phyloP scores from a whole-genome alignment of 257 asterid genomes.

The Lycium barbarum region DNA sequence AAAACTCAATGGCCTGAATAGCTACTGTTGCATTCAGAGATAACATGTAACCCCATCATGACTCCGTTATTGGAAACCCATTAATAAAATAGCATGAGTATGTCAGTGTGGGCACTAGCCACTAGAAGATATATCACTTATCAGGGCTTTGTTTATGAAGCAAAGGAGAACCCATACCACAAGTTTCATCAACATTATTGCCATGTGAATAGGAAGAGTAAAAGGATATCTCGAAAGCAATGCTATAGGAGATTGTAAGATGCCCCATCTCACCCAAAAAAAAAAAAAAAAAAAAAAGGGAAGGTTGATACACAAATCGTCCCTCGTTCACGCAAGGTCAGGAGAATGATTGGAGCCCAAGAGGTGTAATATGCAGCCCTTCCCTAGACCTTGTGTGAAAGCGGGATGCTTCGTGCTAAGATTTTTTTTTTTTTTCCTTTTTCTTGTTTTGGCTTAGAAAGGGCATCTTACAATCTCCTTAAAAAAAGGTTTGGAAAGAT shows the following conservation, averaged over 20 bases:
- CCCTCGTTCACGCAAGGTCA: accelerated
- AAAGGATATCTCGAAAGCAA: neutral
- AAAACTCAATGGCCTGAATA: slow-evolving; percentile 29
- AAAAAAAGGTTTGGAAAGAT: no score
- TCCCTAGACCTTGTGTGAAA: neutral
- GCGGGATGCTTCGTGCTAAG: neutral
- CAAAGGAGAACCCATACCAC: neutral
- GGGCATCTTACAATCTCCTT: neutral
- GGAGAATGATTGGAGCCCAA: neutral
- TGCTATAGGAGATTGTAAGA: neutral
- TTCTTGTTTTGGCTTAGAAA: no score
- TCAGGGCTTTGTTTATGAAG: neutral
- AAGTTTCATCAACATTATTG: neutral
- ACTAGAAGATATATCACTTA: no score
- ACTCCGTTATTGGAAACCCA: no score
- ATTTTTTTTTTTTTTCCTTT: no score
- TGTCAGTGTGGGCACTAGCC: no score
- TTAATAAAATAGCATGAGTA: no score
- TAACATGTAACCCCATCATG: neutral
- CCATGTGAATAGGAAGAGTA: neutral
- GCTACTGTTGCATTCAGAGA: slow-evolving; percentile 28
- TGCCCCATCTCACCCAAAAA: neutral
- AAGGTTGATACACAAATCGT: accelerated
- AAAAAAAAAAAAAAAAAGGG: neutral
- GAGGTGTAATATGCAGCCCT: no score